Conservation (phyloP, 2,329 filamentous ascomycete genomes). For the Epichloe glyceriae region DNA sequence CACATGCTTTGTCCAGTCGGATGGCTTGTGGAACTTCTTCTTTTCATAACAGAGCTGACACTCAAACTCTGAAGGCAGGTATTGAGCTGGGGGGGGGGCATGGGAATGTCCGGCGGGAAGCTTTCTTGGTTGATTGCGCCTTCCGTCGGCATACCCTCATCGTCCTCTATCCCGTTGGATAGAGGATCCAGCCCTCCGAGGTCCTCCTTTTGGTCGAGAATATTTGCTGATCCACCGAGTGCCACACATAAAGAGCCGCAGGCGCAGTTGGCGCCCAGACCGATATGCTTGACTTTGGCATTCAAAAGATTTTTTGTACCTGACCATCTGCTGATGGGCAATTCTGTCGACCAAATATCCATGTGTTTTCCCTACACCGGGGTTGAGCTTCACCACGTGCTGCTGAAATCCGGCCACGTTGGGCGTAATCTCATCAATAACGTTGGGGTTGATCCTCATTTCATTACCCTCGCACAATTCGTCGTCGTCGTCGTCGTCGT, state of each 20-base stretch:
- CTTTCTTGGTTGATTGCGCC: conserved; percentile 56
- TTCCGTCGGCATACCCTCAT: conserved; percentile 56
- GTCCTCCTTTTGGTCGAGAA: conserved; percentile 48
- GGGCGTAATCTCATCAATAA: conserved; percentile 56
- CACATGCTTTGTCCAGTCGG: conserved; percentile 94
- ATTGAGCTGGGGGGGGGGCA: conserved; percentile 71
- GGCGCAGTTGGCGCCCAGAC: conserved; percentile 46
- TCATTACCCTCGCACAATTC: conserved; percentile 43
- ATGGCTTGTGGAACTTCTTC: conserved; percentile 81
- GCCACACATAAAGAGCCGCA: conserved; percentile 51
- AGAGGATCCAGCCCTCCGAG: conserved; percentile 45
- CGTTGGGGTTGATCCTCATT: conserved; percentile 47
- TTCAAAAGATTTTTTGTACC: conserved; percentile 67
- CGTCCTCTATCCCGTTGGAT: conserved; percentile 36
- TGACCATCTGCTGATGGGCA: conserved; percentile 63
- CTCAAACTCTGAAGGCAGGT: conserved; percentile 77
- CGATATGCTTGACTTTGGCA: conserved; percentile 55
- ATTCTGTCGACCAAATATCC: conserved; percentile 65
- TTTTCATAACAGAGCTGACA: conserved; percentile 76
- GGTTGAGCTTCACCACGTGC: conserved; percentile 63
- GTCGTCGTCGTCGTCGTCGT: conserved; percentile 49
- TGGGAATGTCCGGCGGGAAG: conserved; percentile 69
- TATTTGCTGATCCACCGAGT: conserved; percentile 50
- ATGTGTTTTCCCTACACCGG: conserved; percentile 44
- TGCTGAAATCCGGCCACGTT: conserved; percentile 64